Evolutionary conservation across 169 alveolate genomes (phyloP).

Genomic region (Cryptosporidium andersoni): DNA sequence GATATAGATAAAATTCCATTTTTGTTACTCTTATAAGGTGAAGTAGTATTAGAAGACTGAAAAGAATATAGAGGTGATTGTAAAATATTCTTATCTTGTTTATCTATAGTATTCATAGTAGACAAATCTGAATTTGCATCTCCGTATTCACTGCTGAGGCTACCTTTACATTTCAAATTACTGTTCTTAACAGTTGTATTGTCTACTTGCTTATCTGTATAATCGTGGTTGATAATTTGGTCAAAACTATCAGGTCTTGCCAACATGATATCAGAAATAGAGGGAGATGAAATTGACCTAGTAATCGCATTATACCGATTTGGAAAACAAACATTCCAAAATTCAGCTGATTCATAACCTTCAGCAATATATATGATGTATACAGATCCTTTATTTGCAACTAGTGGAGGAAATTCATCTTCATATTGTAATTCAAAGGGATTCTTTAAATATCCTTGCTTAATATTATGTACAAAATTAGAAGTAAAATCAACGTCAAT

Average conservation of each 20-base stretch:
- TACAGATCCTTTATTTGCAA: no score
- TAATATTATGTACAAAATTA: background rate
- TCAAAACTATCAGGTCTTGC: background rate
- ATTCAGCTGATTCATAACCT: background rate
- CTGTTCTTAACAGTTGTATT: no score
- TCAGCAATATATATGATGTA: background rate
- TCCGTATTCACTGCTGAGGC: no score
- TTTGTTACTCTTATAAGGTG: no score
- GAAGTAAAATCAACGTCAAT: slow-evolving; percentile 31
- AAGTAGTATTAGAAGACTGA: slow-evolving; percentile 10
- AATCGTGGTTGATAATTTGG: background rate
- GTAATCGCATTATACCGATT: background rate
- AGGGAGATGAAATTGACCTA: slow-evolving; percentile 55
- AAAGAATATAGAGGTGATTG: slow-evolving; percentile 33
- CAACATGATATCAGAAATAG: slow-evolving; percentile 18
- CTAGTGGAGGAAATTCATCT: slow-evolving; percentile 31
- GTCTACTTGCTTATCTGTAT: no score
- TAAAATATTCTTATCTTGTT: background rate
- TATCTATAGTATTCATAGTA: slow-evolving; percentile 20
- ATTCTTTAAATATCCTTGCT: slow-evolving; percentile 27
- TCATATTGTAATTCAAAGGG: slow-evolving; percentile 5
- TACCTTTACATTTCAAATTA: no score
- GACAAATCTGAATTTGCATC: background rate
- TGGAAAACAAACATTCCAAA: background rate
- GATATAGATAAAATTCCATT: no score